Base-by-base conservation (phyloP, 1,284 basidiomycete species). In the Chiua sp. region DNA sequence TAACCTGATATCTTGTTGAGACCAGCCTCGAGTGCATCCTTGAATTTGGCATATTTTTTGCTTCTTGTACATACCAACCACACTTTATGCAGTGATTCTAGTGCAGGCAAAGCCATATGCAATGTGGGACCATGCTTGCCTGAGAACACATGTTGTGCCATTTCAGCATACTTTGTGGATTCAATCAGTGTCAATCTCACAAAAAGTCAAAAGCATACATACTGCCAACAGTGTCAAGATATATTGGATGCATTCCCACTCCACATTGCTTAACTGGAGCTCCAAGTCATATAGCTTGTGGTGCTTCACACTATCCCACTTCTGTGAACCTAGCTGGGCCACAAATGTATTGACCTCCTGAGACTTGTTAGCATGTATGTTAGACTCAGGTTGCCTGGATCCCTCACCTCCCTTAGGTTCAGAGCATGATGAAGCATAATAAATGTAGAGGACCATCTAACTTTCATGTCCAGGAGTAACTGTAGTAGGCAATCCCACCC, bases 401-500 rank as follows among this genome's bases (percentile, higher is more conserved):
- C 10, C n/a, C 46, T 51, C 50, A 57, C 33, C 23, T 53, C 32
- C 28, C 51, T 57, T 6, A 60, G 32, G 2, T 60, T 33, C 1
- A 56, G 42, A 23, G 42, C 48, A 16, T 3, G 13, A 47, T 6
- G 3, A 23, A 59, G 33, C 59, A 59, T 59, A 0, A 47, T 2
- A 23, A 35, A 59, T 4, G 39, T 59, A 3, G 26, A 51, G 16
- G 33, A 56, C 54, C 59, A 56, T 20, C n/a, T 2, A 28, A 53
- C 51, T 20, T 30, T 47, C 51, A 57, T 57, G 28, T 57, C 51
- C 18, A 57, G 51, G 3, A 57, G 33, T 23, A 58, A 39, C 1
- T 56, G 47, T 18, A 56, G 10, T 30, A 28, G 48, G 7, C 10
- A 4, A 4, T 5, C 2, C 0, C 4, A 1, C n/a, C n/a, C n/a